A percentile compares a stretch with the other conserved stretches of the same genome.
These are phyloP conservation scores for Knoxdaviesia proteae DNA, from an alignment of 2,329 filamentous ascomycete species.

Conservation along the genomic window DNA sequence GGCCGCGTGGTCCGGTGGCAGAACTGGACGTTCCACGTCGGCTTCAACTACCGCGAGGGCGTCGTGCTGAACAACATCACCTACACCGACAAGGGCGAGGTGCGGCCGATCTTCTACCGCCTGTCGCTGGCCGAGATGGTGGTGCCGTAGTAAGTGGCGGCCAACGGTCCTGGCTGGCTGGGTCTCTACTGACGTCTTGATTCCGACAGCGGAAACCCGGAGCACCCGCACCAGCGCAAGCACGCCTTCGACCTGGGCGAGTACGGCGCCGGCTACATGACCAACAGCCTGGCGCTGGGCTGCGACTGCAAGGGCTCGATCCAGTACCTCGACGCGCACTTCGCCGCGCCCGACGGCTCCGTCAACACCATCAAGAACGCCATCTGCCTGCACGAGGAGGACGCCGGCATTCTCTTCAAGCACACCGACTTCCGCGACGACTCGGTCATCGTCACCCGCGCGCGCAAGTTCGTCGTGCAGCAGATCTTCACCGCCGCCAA, in stretches of 20 bases:
- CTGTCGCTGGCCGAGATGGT: constrained; percentile 87
- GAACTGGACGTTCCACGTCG: constrained; percentile 82
- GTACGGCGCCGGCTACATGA: constrained; percentile 68
- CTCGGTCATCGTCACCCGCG: constrained; percentile 67
- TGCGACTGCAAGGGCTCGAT: constrained; percentile 83
- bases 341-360: constrained; percentile 59
- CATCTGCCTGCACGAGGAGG: constrained; percentile 89
- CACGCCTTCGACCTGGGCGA: constrained; percentile 67
- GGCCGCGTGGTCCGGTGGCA: constrained; percentile 68
- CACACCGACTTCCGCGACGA: constrained; percentile 87
- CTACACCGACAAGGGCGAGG: constrained; percentile 63
- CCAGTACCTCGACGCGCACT: constrained; percentile 75
- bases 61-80: constrained; percentile 80
- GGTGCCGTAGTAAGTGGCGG: constrained; percentile 44
- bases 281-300: constrained; percentile 53
- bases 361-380: constrained; percentile 75
- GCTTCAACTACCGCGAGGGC: constrained; percentile 88
- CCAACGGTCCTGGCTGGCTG: not conserved
- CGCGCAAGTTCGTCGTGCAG: constrained; percentile 67
- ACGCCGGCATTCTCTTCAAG: constrained; percentile 81
- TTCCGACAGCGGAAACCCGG: constrained; percentile 40
- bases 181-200: constrained; percentile 2
- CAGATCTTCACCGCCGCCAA: constrained; percentile 92
- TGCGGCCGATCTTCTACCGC: constrained; percentile 69
- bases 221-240: constrained; percentile 61